Evolutionary conservation across 2,329 filamentous ascomycete species (phyloP).

Genomic region (Colletotrichum orchidophilum): DNA sequence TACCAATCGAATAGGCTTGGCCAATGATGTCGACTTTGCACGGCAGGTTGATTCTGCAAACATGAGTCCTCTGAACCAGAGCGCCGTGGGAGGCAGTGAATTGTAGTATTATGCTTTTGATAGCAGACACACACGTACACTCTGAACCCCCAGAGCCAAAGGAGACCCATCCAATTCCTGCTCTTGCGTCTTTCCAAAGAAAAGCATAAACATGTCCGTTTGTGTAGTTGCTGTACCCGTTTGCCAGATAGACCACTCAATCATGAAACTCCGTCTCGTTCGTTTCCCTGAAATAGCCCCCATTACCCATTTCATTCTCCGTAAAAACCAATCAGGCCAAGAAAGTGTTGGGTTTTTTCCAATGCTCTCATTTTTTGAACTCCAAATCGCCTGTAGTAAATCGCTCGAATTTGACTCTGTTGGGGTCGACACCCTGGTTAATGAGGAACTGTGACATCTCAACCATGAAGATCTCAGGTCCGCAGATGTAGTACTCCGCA

Average conservation of each 20-base stretch:
- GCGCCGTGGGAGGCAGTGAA: background rate
- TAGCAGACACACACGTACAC: background rate
- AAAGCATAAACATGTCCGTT: background rate
- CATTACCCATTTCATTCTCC: background rate
- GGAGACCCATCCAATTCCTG: background rate
- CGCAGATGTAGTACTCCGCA: slow-evolving; percentile 65
- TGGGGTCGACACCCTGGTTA: slow-evolving; percentile 48
- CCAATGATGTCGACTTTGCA: accelerated
- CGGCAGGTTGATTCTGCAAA: background rate
- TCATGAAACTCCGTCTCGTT: slow-evolving; percentile 15
- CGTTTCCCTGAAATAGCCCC: background rate
- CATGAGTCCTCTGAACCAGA: background rate
- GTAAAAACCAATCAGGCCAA: background rate
- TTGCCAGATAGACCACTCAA: slow-evolving; percentile 1
- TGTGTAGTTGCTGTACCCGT: background rate
- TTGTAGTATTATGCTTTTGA: background rate
- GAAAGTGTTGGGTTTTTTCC: background rate
- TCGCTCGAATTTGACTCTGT: slow-evolving; percentile 55
- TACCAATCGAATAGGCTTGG: background rate
- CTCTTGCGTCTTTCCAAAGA: background rate
- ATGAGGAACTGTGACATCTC: slow-evolving; percentile 57
- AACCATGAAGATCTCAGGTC: slow-evolving; percentile 63
- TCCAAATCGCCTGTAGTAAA: slow-evolving; percentile 57
- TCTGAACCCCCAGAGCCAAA: background rate
- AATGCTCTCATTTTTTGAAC: slow-evolving; percentile 26